Conservation (phyloP, 2,329 filamentous ascomycete species). For the Aspergillus glaucus region DNA sequence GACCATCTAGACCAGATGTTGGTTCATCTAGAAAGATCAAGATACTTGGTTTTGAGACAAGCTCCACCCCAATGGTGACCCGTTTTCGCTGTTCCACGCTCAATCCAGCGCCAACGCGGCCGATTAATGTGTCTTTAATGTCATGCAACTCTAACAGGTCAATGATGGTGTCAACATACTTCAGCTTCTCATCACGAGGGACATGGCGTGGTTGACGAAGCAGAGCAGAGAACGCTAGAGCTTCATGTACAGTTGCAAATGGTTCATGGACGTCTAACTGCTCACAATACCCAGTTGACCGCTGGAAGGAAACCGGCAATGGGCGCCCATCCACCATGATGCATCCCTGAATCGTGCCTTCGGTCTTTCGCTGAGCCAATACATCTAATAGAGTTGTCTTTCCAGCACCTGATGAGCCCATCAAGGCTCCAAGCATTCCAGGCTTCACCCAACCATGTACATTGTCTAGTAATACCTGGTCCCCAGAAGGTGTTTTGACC, state of each 20-base stretch:
- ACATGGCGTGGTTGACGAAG: slow-evolving; percentile 51
- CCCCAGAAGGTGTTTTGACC: slow-evolving; percentile 53
- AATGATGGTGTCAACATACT: slow-evolving; percentile 60
- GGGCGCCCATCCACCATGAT: slow-evolving; percentile 61
- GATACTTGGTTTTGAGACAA: slow-evolving; percentile 61
- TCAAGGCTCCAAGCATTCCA: slow-evolving; percentile 68
- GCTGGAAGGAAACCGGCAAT: slow-evolving; percentile 56
- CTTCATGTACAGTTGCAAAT: slow-evolving; percentile 59
- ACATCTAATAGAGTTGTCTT: slow-evolving; percentile 72
- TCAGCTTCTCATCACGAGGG: slow-evolving; percentile 54
- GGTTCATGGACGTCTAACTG: slow-evolving; percentile 64
- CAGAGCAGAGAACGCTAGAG: slow-evolving; percentile 60
- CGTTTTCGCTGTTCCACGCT: slow-evolving; percentile 63
- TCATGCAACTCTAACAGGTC: slow-evolving; percentile 57
- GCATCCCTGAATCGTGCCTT: slow-evolving; percentile 56
- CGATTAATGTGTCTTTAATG: slow-evolving; percentile 58
- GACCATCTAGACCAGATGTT: slow-evolving; percentile 62
- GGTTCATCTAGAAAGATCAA: slow-evolving; percentile 66
- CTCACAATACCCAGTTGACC: slow-evolving; percentile 62
- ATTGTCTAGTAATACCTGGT: slow-evolving; percentile 55
- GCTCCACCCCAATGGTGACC: slow-evolving; percentile 65
- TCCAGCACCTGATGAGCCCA: slow-evolving; percentile 72
- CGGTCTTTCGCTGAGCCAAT: slow-evolving; percentile 62
- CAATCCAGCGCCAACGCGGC: slow-evolving; percentile 36
- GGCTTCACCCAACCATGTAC: slow-evolving; percentile 72